A percentile compares a stretch with the other conserved stretches of the same genome.
Evolutionary conservation across 169 alveolate genomes (phyloP).

Genomic region (Babesia sp.): DNA sequence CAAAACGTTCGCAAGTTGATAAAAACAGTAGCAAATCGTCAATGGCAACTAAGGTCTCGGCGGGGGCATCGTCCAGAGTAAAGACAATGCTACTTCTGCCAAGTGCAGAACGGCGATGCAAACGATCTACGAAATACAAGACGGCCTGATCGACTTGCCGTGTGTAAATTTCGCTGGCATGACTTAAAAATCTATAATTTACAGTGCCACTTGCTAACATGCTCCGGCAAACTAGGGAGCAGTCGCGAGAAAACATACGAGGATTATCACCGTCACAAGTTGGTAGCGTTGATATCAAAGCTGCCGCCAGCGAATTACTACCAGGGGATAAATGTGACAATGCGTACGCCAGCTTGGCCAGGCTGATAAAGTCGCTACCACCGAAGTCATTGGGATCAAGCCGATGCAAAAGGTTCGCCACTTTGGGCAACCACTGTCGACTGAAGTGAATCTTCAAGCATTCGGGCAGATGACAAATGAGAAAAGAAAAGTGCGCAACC

Average conservation of each 20-base stretch:
- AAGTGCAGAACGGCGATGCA: neutral
- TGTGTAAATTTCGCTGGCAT: conserved; percentile 8
- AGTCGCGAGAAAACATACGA: conserved; percentile 27
- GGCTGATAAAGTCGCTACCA: conserved; percentile 20
- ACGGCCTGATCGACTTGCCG: neutral
- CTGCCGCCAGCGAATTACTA: neutral
- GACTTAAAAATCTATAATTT: conserved; percentile 6
- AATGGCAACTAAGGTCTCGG: conserved; percentile 4
- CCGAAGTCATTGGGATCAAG: neutral
- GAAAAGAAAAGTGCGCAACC: conserved; percentile 18
- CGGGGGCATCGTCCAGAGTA: conserved; percentile 12
- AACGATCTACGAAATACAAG: neutral
- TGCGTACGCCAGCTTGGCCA: conserved; percentile 36
- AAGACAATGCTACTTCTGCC: conserved; percentile 1
- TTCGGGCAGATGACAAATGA: neutral
- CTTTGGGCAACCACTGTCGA: conserved; percentile 28
- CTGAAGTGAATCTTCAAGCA: neutral
- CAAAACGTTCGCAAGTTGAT: conserved; percentile 38
- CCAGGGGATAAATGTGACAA: conserved; percentile 8
- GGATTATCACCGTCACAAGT: neutral
- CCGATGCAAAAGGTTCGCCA: neutral
- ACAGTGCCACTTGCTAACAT: conserved; percentile 20
- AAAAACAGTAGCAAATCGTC: conserved; percentile 27
- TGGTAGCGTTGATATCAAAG: neutral
- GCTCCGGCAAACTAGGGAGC: conserved; percentile 20